phyloP scores from a whole-genome alignment of 1,284 basidiomycete species.

The Cerioporus squamosus region DNA sequence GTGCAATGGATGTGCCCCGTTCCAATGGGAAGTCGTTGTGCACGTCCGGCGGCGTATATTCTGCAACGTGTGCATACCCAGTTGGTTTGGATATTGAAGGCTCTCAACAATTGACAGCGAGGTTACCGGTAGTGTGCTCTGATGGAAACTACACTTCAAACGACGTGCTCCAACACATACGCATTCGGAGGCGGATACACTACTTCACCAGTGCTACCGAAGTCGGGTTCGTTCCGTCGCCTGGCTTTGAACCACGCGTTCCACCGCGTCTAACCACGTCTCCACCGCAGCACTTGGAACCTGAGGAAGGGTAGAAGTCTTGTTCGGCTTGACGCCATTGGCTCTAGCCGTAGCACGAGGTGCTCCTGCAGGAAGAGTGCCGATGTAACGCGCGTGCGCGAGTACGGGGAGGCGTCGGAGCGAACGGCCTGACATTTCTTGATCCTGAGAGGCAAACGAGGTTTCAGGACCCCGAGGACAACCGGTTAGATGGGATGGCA shows the following conservation, averaged over 20 bases:
- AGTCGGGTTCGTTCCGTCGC: slow-evolving; percentile 52
- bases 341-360: slow-evolving; percentile 7
- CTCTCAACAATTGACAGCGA: no score
- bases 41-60: no score
- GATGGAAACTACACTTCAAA: no score
- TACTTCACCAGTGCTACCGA: slow-evolving; percentile 29
- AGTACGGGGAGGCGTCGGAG: slow-evolving; percentile 90
- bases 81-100: no score
- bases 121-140: no score
- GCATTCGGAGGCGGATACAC: neutral
- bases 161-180: no score
- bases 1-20: no score
- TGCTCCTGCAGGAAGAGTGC: slow-evolving; percentile 42
- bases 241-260: slow-evolving; percentile 66
- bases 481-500: neutral
- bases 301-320: neutral
- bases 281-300: slow-evolving; percentile 50
- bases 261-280: slow-evolving; percentile 80
- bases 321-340: slow-evolving; percentile 16
- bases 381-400: slow-evolving; percentile 85
- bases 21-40: no score
- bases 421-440: slow-evolving; percentile 90
- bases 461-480: neutral
- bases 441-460: slow-evolving; percentile 39
- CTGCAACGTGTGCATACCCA: no score